These are phyloP conservation scores for Artemisia annua DNA, from an alignment of 129 eudicot species.

Conservation along the genomic window DNA sequence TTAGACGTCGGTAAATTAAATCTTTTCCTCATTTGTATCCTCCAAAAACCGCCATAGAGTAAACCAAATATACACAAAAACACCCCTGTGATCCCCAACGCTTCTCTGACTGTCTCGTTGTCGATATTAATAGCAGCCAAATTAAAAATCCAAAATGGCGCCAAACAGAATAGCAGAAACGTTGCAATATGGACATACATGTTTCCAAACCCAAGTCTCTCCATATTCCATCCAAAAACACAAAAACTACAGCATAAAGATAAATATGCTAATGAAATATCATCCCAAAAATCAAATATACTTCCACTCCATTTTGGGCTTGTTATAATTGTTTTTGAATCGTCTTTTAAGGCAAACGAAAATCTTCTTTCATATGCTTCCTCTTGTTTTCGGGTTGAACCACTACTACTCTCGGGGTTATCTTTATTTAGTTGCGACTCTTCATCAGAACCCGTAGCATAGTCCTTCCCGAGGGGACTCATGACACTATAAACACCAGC, in stretches of 20 bases:
- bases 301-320: conserved; percentile 74
- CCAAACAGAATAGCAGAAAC: conserved; percentile 82
- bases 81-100: conserved; percentile 70
- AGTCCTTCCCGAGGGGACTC: conserved; percentile 67
- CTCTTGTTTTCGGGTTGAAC: conserved; percentile 16
- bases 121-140: conserved; percentile 88
- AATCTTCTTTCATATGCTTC: conserved; percentile 34
- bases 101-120: conserved; percentile 63
- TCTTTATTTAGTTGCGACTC: conserved; percentile 36
- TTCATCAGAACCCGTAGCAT: conserved; percentile 38
- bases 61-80: conserved; percentile 82
- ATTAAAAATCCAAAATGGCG: conserved; percentile 91
- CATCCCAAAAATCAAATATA: conserved; percentile 91
- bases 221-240: conserved; percentile 99
- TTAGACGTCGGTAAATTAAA: conserved; percentile 67
- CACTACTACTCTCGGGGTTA: conserved; percentile 22
- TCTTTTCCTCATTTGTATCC: conserved; percentile 95
- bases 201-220: conserved; percentile 91
- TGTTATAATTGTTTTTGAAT: conserved; percentile 22
- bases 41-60: conserved; percentile 97
- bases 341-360: conserved; percentile 34
- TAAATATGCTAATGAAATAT: conserved; percentile 81
- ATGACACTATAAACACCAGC: conserved; percentile 50
- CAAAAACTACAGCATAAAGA: conserved; percentile 82
- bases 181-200: conserved; percentile 96